phyloP scores from a whole-genome alignment of 2,329 filamentous ascomycete genomes.

The Aspergillus sp. region DNA sequence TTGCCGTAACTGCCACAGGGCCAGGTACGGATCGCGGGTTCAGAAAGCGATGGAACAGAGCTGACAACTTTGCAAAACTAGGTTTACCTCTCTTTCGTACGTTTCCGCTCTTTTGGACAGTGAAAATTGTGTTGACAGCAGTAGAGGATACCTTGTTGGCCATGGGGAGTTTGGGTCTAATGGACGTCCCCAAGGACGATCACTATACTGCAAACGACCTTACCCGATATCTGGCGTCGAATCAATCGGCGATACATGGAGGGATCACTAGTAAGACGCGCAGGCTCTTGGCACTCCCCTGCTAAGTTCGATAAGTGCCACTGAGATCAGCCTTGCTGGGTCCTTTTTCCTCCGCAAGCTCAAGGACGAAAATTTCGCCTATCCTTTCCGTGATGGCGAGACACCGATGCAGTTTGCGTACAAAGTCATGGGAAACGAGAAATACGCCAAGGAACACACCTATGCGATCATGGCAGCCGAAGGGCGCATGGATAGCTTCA shows the following conservation, averaged over 20 bases:
- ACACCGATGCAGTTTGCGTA: constrained; percentile 43
- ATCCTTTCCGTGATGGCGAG: constrained; percentile 41
- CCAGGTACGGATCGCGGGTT: background rate
- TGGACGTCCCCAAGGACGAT: constrained; percentile 37
- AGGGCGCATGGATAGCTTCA: constrained; percentile 46
- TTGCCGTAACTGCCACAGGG: background rate
- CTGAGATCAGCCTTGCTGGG: constrained; percentile 39
- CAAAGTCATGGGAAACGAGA: constrained; percentile 34
- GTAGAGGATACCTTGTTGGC: constrained; percentile 43
- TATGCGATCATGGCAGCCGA: constrained; percentile 43
- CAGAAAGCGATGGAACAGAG: background rate
- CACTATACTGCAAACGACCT: constrained; percentile 38
- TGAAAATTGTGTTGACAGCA: background rate
- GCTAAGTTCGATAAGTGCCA: constrained; percentile 28
- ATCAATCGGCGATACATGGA: constrained; percentile 42
- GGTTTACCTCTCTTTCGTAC: background rate
- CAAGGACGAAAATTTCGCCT: constrained; percentile 39
- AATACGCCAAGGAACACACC: constrained; percentile 36
- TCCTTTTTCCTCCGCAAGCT: constrained; percentile 43
- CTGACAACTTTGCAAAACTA: background rate
- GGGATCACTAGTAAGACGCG: constrained; percentile 41
- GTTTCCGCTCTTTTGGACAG: background rate
- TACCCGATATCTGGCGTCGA: constrained; percentile 38
- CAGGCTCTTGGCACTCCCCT: background rate
- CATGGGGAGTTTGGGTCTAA: constrained; percentile 41